Evolutionary conservation across 495 filamentous ascomycete species (phyloP).

Genomic region (Penicillium paxilli): DNA sequence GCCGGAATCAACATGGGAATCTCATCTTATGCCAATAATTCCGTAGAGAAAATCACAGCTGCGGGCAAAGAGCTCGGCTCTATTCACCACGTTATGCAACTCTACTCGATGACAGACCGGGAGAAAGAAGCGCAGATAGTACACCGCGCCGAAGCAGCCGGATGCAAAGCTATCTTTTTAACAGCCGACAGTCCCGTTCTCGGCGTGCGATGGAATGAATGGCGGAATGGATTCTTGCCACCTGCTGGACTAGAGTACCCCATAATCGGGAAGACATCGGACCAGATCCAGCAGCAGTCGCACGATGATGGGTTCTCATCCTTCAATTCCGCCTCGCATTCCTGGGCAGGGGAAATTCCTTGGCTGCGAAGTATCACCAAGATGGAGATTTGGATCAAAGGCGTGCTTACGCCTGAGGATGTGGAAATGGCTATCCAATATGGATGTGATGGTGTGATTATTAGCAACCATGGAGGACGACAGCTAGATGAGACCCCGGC

Average conservation of each 20-base stretch:
- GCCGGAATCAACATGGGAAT: slow-evolving; percentile 51
- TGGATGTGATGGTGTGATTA: slow-evolving; percentile 58
- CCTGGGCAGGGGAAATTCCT: slow-evolving; percentile 53
- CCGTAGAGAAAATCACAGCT: slow-evolving; percentile 56
- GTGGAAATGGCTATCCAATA: slow-evolving; percentile 52
- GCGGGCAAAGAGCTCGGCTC: slow-evolving; percentile 33
- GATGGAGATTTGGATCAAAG: slow-evolving; percentile 58
- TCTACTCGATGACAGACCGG: slow-evolving; percentile 72
- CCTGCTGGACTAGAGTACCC: slow-evolving; percentile 36
- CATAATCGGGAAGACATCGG: slow-evolving; percentile 61
- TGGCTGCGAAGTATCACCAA: slow-evolving; percentile 52
- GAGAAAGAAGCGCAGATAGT: slow-evolving; percentile 56
- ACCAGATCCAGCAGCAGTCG: slow-evolving; percentile 61
- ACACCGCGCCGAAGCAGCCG: slow-evolving; percentile 38
- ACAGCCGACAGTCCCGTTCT: slow-evolving; percentile 86
- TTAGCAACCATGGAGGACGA: slow-evolving; percentile 71
- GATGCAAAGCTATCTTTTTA: slow-evolving; percentile 64
- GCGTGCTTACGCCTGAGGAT: slow-evolving; percentile 56
- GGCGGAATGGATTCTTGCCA: slow-evolving; percentile 36
- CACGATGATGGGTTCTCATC: slow-evolving; percentile 52
- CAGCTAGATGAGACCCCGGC: slow-evolving; percentile 65
- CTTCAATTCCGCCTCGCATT: slow-evolving; percentile 63
- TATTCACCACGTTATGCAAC: slow-evolving; percentile 62
- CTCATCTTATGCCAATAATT: slow-evolving; percentile 51
- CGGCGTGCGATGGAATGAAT: slow-evolving; percentile 51